Evolutionary conservation across 2,329 filamentous ascomycete genomes (phyloP).

Genomic region (Boeremia lycopersici): DNA sequence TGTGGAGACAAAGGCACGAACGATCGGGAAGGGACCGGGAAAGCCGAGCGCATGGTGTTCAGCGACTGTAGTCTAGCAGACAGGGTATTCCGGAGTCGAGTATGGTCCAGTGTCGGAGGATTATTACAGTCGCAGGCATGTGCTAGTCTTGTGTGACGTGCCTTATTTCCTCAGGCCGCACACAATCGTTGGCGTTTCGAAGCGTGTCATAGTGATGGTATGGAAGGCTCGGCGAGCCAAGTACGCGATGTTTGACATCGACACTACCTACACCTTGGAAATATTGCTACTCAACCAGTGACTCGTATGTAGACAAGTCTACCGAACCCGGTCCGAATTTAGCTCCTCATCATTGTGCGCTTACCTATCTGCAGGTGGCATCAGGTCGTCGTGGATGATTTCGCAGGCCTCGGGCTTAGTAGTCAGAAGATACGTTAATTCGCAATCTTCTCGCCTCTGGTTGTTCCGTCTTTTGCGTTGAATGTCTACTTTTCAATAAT

Average conservation of each 20-base stretch:
- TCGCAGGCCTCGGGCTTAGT: not conserved
- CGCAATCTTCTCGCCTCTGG: not conserved
- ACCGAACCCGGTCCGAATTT: not conserved
- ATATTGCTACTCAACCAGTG: not conserved
- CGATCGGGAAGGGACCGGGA: conserved; percentile 6
- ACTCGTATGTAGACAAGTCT: not conserved
- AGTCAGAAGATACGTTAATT: not conserved
- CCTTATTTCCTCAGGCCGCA: not conserved
- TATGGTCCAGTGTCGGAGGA: conserved; percentile 3
- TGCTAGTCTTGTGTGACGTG: conserved; percentile 1
- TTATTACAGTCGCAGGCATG: conserved; percentile 15
- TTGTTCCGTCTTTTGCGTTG: not conserved
- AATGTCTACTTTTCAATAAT: not conserved
- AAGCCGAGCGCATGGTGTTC: not conserved
- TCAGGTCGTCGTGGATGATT: not conserved
- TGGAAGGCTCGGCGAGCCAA: not conserved
- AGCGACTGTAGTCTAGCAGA: not conserved
- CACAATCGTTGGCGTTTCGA: conserved; percentile 3
- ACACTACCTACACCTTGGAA: not conserved
- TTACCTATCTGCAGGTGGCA: not conserved
- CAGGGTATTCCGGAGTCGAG: conserved; percentile 1
- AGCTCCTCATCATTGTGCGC: not conserved
- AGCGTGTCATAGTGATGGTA: not conserved
- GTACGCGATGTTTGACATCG: too few species aligned
- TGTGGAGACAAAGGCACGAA: not conserved